Evolutionary conservation across 495 filamentous ascomycete genomes (phyloP), one percentile per base, ranked within the genome.

Genomic region (Penicillium parvum): DNA sequence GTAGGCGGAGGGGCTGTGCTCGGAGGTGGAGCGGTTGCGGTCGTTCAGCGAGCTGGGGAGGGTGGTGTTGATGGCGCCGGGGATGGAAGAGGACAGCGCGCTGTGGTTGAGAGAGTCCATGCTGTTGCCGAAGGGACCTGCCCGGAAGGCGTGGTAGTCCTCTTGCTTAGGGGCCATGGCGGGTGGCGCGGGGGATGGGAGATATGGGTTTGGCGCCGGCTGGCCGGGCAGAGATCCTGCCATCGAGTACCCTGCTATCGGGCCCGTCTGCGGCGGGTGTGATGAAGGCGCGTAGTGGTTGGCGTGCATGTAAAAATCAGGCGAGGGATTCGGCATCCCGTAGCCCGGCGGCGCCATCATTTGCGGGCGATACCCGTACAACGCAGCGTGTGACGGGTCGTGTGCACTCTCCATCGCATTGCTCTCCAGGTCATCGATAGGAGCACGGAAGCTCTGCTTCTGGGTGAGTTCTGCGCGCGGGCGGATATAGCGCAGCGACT

Each of bases 391-490:
- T 3, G 64, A 52, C 2, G 64, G 62, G 29, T 73, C 65, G 28
- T 64, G 63, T 10, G 63, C 27, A 40, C 53, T 65, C 18, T 71
- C 70, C 43, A 71, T 44, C 14, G 64, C 64, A 27, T 60, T 65
- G 27, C 67, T 64, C 16, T 76, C 77, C 9, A 71, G 53, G 27
- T 85, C 81, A 37, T 85, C 82, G 30, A 87, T 70, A 3, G 80
- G 81, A 7, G 77, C 74, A 10, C 84, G 75, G 68, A 89, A 89
- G 57, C 80, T 87, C 45, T 85, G 81, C 42, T 78, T 77, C 5
- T 76, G 72, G 27, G 83, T 70, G 20, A 89, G 63, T 30, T 84
- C 75, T 0, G 54, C 36, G 1, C 83, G 81, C 19, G 80, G 77
- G 2, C 63, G 67, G 19, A 87, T 65, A 48, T 73, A 71, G 32